Base-by-base conservation (phyloP, 129 eudicot genomes). In the Chrysanthemum lavandulifolium region DNA sequence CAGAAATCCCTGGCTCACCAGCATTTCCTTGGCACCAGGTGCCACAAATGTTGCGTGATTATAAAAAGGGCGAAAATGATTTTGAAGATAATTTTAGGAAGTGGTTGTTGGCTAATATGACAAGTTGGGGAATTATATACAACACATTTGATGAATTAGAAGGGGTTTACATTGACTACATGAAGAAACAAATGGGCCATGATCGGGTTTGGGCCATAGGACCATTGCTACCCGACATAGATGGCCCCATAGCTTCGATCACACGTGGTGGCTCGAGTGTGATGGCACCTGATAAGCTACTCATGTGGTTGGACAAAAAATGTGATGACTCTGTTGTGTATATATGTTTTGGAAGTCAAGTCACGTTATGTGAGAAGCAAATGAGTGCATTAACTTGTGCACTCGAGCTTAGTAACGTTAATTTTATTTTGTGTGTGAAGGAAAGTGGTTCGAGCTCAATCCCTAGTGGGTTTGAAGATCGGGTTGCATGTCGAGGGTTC, bases 141-240 rank as follows among this genome's bases (percentile, higher is more conserved):
- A 85, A 85, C 73, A 47, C 86, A 9, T 82, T 76, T n/a, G 36
- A 60, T 9, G 79, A 58, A 11, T 14, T 85, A 16, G 89, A 85
- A 61, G 31, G 60, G 33, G 80, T 45, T 50, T 82, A 72, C 48
- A 54, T 82, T 5, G 81, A 74, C 15, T 43, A 73, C 21, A 27
- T 72, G 31, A 79, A 55, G 75, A 79, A 56, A 19, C 45, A 57
- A 9, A 10, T 76, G 73, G 76, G 80, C 15, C 86, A 85, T 62
- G 71, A 19, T 31, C 65, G 84, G 64, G 76, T 85, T 65, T 85
- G 84, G 84, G 84, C 78, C 1, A 82, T 82, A 0, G 91, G 91
- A 57, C 87, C 91, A 0, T 64, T 83, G 8, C 21, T 73, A 16
- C 81, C 82, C 0, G 49, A 57, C 0, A 29, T 19, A 2, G 21